Percentiles rank a stretch among this genome's conserved stretches.
Conservation (phyloP, 2,329 filamentous ascomycete species). For the Pezicula radicicola region DNA sequence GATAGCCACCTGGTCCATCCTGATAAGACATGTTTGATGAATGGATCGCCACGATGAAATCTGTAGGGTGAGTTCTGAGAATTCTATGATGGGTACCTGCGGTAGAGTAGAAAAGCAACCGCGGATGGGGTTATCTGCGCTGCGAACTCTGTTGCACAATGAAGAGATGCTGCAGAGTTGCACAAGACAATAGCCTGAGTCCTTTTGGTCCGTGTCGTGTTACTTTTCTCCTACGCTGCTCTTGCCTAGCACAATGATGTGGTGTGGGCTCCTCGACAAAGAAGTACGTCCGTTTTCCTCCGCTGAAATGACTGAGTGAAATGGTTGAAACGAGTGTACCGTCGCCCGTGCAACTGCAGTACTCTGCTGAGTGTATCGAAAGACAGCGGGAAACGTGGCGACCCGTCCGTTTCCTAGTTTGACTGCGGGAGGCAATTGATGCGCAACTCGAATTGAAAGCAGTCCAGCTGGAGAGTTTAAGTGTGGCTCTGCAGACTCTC, state of each 20-base stretch:
- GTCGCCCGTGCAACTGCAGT: too few species aligned
- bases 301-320: not conserved
- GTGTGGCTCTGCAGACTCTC: not conserved
- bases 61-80: not conserved
- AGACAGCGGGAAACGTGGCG: too few species aligned
- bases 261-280: too few species aligned
- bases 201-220: too few species aligned
- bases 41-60: constrained; percentile 27
- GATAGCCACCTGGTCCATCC: constrained; percentile 26
- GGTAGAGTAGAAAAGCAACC: not conserved
- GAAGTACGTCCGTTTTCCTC: too few species aligned
- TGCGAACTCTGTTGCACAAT: not conserved
- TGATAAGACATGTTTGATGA: constrained; percentile 27
- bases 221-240: not conserved
- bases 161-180: too few species aligned
- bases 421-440: too few species aligned
- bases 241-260: not conserved
- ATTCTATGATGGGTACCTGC: not conserved
- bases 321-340: too few species aligned
- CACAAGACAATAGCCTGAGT: too few species aligned
- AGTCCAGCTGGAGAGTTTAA: not conserved
- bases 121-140: not conserved
- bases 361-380: too few species aligned
- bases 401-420: too few species aligned
- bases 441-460: not conserved